Evolutionary conservation across 2,329 filamentous ascomycete genomes (phyloP).

Genomic region (Botrytis galanthina): DNA sequence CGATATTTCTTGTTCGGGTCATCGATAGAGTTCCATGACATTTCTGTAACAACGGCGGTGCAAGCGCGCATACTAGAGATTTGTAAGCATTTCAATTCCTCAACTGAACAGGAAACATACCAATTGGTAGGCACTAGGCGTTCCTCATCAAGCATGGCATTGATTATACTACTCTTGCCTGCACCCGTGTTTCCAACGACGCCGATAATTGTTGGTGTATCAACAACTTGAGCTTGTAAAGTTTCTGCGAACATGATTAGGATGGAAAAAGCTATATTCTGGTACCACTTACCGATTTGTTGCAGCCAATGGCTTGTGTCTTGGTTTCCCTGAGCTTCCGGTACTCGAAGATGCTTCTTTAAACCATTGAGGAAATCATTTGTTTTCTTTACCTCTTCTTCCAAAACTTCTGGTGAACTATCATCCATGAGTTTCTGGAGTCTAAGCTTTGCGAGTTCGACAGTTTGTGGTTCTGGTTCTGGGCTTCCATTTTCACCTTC

Average conservation of each 20-base stretch:
- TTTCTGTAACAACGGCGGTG: constrained; percentile 22
- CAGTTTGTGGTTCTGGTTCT: neutral
- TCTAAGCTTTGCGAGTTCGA: constrained; percentile 2
- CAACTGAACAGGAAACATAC: neutral
- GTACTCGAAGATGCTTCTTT: constrained; percentile 25
- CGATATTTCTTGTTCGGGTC: constrained; percentile 40
- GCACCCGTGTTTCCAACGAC: constrained; percentile 35
- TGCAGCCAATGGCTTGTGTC: constrained; percentile 33
- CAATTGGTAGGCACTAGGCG: constrained; percentile 44
- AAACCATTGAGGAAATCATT: constrained; percentile 31
- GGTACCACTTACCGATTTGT: constrained; percentile 27
- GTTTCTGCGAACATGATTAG: constrained; percentile 12
- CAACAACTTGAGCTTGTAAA: constrained; percentile 26
- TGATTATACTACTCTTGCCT: constrained; percentile 33
- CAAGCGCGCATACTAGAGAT: constrained; percentile 26
- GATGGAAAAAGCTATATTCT: constrained; percentile 9
- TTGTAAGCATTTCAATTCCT: neutral
- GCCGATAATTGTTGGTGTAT: constrained; percentile 33
- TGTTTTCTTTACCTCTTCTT: constrained; percentile 31
- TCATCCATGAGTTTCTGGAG: constrained; percentile 31
- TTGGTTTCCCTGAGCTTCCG: constrained; percentile 17
- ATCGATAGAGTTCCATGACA: constrained; percentile 32
- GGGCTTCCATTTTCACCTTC: neutral
- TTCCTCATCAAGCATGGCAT: constrained; percentile 47
- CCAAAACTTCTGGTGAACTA: constrained; percentile 29